Conservation (phyloP, 2,329 filamentous ascomycete genomes). For the Scedosporium apiospermum region DNA sequence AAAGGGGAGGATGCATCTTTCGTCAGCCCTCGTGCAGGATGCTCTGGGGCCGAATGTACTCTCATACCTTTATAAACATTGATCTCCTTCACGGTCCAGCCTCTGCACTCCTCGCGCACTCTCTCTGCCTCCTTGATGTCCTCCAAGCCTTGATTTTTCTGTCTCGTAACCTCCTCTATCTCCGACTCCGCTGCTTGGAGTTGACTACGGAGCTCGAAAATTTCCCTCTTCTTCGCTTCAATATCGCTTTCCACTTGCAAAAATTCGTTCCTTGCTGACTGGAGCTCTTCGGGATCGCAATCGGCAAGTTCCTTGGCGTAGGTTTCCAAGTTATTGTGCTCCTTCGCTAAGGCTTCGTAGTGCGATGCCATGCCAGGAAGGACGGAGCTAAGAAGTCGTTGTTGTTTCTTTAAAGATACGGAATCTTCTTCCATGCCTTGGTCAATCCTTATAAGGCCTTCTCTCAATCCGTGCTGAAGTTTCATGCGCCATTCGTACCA, state of each 20-base stretch:
- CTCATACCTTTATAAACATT: constrained; percentile 60
- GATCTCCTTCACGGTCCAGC: constrained; percentile 81
- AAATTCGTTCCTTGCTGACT: constrained; percentile 61
- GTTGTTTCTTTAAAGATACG: constrained; percentile 54
- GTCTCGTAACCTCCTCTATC: constrained; percentile 52
- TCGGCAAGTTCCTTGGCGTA: constrained; percentile 66
- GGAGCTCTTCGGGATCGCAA: constrained; percentile 72
- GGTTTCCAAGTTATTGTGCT: constrained; percentile 59
- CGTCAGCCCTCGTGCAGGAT: not conserved
- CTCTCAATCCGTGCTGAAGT: constrained; percentile 68
- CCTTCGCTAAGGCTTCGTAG: constrained; percentile 49
- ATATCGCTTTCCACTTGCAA: constrained; percentile 57
- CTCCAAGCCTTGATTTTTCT: constrained; percentile 59
- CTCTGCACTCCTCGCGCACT: constrained; percentile 77
- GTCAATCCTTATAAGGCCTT: constrained; percentile 66
- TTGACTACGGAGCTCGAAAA: constrained; percentile 58
- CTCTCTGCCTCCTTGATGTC: constrained; percentile 79
- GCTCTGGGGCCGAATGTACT: no score
- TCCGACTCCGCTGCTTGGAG: constrained; percentile 56
- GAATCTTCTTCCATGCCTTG: constrained; percentile 72
- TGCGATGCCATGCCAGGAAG: constrained; percentile 57
- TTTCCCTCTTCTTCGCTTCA: constrained; percentile 55
- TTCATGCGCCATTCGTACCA: constrained; percentile 99
- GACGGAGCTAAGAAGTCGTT: constrained; percentile 55
- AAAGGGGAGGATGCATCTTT: not conserved